Conservation (phyloP, 257 asterid genomes). For the Primulina eburnea region DNA sequence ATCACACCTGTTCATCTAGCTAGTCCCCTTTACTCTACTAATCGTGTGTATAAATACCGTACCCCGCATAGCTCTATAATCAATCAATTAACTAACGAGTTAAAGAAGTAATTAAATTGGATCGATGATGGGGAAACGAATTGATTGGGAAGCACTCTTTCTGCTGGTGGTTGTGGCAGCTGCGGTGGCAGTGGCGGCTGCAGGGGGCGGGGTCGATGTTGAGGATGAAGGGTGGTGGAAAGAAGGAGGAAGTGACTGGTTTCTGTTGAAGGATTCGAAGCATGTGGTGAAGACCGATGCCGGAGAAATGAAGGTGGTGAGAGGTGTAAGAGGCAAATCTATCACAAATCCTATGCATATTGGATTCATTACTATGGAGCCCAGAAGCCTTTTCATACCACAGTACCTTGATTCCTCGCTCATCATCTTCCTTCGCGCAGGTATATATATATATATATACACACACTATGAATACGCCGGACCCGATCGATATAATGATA, state of each 20-base stretch:
- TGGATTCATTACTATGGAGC: constrained; percentile 87
- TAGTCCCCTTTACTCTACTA: constrained; percentile 1
- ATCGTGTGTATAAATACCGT: no score
- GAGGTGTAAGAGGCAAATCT: constrained; percentile 32
- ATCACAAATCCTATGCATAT: constrained; percentile 46
- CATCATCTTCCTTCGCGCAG: constrained; percentile 67
- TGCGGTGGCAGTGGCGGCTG: constrained; percentile 29
- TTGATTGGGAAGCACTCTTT: neutral
- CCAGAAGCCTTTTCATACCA: constrained; percentile 67
- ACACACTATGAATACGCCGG: no score
- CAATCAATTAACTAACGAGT: neutral
- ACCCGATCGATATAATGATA: no score
- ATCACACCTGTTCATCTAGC: constrained; percentile 19
- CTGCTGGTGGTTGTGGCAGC: constrained; percentile 14
- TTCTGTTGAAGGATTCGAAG: constrained; percentile 54
- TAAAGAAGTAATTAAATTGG: neutral
- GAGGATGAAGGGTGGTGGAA: constrained; percentile 33
- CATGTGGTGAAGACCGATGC: constrained; percentile 62
- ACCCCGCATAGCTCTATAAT: no score
- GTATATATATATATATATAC: constrained; percentile 26
- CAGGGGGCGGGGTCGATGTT: neutral
- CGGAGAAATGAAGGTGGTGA: constrained; percentile 64
- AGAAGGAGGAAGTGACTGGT: constrained; percentile 32
- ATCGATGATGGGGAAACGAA: constrained; percentile 20
- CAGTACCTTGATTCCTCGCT: constrained; percentile 78